These are phyloP conservation scores for Rhizopus delemar DNA, from an alignment of 371 early-diverging fungal genomes.

Conservation along the genomic window DNA sequence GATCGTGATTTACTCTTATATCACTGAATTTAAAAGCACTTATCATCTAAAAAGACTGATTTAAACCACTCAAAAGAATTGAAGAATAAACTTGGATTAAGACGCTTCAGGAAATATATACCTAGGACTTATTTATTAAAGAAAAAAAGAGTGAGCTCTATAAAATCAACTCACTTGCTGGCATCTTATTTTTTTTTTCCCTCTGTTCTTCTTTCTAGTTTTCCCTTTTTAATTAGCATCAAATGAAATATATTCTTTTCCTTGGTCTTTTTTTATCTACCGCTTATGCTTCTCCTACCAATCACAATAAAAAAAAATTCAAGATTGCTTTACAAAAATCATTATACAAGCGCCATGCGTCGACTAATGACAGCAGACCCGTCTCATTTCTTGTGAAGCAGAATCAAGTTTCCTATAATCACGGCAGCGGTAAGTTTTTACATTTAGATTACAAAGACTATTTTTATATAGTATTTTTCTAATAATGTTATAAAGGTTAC, in stretches of 20 bases:
- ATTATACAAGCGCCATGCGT: not conserved
- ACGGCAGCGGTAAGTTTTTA: constrained; percentile 39
- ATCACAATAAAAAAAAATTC: not conserved
- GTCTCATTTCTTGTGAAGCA: constrained; percentile 24
- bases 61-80: too few relatives aligned
- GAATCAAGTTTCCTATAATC: constrained; percentile 38
- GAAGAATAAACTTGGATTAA: too few relatives aligned
- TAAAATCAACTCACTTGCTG: not conserved
- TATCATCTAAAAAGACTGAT: too few relatives aligned
- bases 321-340: not conserved
- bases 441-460: not conserved
- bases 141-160: too few relatives aligned
- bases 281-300: not conserved
- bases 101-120: too few relatives aligned
- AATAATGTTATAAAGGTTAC: constrained; percentile 43
- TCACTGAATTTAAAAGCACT: too few relatives aligned
- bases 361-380: not conserved
- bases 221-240: not conserved
- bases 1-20: too few relatives aligned
- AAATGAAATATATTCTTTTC: constrained; percentile 1
- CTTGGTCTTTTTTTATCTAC: not conserved
- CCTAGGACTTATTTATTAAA: too few relatives aligned
- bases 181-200: not conserved
- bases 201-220: not conserved
- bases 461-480: not conserved